phyloP scores from a whole-genome alignment of 176 grass and related monocot species.

The Musa troglodytarum region DNA sequence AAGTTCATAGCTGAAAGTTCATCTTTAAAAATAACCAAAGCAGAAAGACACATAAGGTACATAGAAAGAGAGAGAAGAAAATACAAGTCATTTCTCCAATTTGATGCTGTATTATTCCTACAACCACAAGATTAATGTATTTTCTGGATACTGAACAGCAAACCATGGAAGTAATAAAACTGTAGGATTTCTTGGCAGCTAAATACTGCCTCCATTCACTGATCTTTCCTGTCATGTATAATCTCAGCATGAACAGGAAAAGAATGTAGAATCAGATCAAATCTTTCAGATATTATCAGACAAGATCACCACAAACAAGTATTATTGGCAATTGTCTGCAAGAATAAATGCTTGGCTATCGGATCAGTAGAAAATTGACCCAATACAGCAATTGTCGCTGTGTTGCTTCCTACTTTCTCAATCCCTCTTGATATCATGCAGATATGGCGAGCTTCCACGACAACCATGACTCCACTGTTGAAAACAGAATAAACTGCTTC shows the following conservation, averaged over 20 bases:
- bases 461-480: conserved; percentile 49
- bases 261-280: neutral
- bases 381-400: conserved; percentile 75
- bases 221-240: neutral
- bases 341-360: conserved; percentile 46
- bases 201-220: neutral
- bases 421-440: conserved; percentile 96
- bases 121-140: neutral
- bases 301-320: conserved; percentile 5
- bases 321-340: conserved; percentile 42
- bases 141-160: neutral
- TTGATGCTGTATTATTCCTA: neutral
- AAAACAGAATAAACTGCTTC: conserved; percentile 56
- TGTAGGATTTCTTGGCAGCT: neutral
- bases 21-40: too few species aligned
- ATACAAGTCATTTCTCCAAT: neutral
- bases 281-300: neutral
- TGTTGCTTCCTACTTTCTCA: conserved; percentile 90
- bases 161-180: neutral
- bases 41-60: too few species aligned
- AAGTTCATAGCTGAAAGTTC: too few species aligned
- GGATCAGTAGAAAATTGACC: conserved; percentile 61
- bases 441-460: conserved; percentile 84
- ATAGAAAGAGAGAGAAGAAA: too few species aligned
- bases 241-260: neutral